phyloP scores from a whole-genome alignment of 2,329 filamentous ascomycete genomes.

The Epichloe coenophiala region DNA sequence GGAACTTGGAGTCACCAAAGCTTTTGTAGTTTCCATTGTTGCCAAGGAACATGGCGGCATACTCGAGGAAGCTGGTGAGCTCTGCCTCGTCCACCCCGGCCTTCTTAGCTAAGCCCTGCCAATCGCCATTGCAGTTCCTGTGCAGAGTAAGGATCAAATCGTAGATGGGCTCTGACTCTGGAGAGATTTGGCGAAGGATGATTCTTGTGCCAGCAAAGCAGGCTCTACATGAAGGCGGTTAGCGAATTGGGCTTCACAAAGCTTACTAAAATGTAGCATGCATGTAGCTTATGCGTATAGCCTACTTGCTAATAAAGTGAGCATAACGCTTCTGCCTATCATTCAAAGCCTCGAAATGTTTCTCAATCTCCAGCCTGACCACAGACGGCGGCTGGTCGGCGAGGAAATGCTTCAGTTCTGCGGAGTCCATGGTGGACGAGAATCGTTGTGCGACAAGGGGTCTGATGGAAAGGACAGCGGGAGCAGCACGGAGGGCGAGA shows the following conservation, averaged over 20 bases:
- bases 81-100: constrained; percentile 51
- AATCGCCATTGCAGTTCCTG: constrained; percentile 53
- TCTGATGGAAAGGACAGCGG: neutral
- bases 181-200: constrained; percentile 68
- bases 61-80: constrained; percentile 58
- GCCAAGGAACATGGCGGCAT: constrained; percentile 64
- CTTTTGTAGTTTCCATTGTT: constrained; percentile 80
- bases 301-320: constrained; percentile 72
- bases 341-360: constrained; percentile 71
- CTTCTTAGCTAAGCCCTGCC: constrained; percentile 52
- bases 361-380: constrained; percentile 78
- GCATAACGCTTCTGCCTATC: constrained; percentile 79
- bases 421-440: constrained; percentile 38
- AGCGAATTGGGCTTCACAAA: neutral
- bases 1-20: constrained; percentile 74
- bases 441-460: constrained; percentile 1
- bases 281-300: neutral
- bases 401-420: constrained; percentile 62
- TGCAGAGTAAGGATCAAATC: constrained; percentile 67
- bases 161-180: constrained; percentile 69
- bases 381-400: constrained; percentile 84
- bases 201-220: constrained; percentile 66
- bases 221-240: constrained; percentile 36
- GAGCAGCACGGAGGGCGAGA: constrained; percentile 9
- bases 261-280: neutral